Evolutionary conservation across 2,329 filamentous ascomycete species (phyloP).

Genomic region (Paecilomyces niveus): DNA sequence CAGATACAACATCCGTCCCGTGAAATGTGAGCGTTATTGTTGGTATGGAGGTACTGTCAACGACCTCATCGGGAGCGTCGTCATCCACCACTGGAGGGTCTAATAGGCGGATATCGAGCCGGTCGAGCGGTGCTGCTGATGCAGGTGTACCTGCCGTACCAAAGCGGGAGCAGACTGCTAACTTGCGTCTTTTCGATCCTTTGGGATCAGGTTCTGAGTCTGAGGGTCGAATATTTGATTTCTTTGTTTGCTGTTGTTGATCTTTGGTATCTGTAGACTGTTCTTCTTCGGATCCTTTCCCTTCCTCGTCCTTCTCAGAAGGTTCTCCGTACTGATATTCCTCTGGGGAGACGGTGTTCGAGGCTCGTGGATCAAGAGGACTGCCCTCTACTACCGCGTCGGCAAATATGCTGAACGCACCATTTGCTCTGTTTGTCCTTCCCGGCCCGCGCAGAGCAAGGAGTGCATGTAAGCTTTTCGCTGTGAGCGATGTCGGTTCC

Average conservation of each 20-base stretch:
- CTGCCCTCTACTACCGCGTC: constrained; percentile 51
- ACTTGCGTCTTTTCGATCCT: constrained; percentile 51
- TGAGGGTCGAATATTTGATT: constrained; percentile 1
- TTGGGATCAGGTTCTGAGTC: constrained; percentile 9
- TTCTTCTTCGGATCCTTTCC: constrained; percentile 10
- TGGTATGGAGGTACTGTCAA: constrained; percentile 11
- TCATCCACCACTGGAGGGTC: constrained; percentile 28
- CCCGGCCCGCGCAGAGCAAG: constrained; percentile 63
- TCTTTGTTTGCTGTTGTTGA: constrained; percentile 7
- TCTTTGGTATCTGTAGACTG: constrained; percentile 6
- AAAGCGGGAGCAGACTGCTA: constrained; percentile 63
- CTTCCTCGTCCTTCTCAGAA: constrained; percentile 9
- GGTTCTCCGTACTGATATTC: constrained; percentile 19
- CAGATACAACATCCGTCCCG: constrained; percentile 73
- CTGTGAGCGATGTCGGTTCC: constrained; percentile 59
- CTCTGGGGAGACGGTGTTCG: constrained; percentile 24
- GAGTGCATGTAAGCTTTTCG: constrained; percentile 64
- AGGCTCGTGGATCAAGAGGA: constrained; percentile 42
- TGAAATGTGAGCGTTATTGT: constrained; percentile 55
- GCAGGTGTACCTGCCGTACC: constrained; percentile 47
- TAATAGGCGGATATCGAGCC: constrained; percentile 44
- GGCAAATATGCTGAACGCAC: constrained; percentile 74
- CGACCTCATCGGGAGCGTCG: constrained; percentile 1
- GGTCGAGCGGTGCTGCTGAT: constrained; percentile 33
- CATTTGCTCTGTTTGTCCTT: constrained; percentile 63